These are phyloP conservation scores for Mesembryanthemum crystallinum DNA, from an alignment of 148 eudicot species.

Conservation along the genomic window DNA sequence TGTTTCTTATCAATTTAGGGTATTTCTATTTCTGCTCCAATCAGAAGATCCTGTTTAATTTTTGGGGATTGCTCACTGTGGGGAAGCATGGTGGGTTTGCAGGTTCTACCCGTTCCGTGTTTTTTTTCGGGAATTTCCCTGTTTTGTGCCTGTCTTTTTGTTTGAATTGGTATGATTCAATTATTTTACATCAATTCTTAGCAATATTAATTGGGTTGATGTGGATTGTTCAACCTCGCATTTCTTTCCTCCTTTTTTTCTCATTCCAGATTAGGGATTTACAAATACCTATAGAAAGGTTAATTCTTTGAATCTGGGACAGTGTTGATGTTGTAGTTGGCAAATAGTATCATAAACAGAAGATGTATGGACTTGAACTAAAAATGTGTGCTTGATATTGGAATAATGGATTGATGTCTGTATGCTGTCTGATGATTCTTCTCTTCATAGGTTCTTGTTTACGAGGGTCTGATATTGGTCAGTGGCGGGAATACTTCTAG, in stretches of 20 bases:
- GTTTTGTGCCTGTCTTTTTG: background rate
- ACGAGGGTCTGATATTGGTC: background rate
- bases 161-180: background rate
- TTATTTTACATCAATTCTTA: too few species aligned
- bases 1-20: conserved; percentile 3
- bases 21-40: conserved; percentile 7
- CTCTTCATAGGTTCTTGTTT: conserved; percentile 11
- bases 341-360: too few species aligned
- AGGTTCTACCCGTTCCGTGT: background rate
- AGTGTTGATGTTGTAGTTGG: background rate
- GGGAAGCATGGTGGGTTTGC: background rate
- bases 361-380: background rate
- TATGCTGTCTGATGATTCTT: background rate
- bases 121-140: background rate
- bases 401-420: background rate
- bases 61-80: background rate
- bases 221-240: background rate
- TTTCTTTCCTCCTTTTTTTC: background rate
- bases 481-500: background rate
- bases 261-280: conserved; percentile 12
- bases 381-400: background rate
- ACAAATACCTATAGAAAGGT: conserved; percentile 6
- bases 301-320: conserved; percentile 14
- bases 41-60: background rate
- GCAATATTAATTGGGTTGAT: conserved; percentile 1